Base-by-base conservation (phyloP, 2,329 filamentous ascomycete species). In the Elsinoe necatrix region DNA sequence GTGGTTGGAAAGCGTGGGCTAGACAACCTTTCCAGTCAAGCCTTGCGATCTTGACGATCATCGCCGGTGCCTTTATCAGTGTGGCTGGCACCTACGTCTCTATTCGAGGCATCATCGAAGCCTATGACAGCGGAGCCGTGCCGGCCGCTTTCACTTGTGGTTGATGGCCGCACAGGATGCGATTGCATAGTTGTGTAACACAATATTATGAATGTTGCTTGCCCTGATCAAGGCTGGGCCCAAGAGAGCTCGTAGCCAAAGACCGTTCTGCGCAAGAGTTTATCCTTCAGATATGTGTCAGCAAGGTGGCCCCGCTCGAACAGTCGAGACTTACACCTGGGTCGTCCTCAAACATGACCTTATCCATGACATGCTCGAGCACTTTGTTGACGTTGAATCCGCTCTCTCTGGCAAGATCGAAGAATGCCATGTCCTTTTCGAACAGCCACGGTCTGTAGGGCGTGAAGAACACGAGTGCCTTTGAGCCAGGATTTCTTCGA, bases 391-490 rank as follows among this genome's bases (percentile, higher is more conserved):
- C 90, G 14, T 72, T 72, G 59, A 96, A 87, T 0, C 89, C 90
- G 50, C 76, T 78, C 54, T 81, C 80, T 58, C 81, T 76, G 3
- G 85, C 87, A 57, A 90, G 66, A 50, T 90, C 86, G 67, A 96
- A 96, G 74, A 96, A 96, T 3, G 80, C 81, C 68, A 95, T 76
- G 66, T 95, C 93, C 70, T 89, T 87, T 61, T 90, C 80, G 64
- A 87, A 77, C 66, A 96, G 75, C 91, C 91, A 96, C 1, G 92
- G 91, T 61, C 93, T 79, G 72, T 97, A 95, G 18, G 89, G 91
- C 0, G 91, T 95, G 74, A 96, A 97, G 70, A 96, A 95, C 6
- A 96, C 90, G 64, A 91, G 80, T 1, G 90, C 89, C 55, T 78
- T 78, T 50, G 85, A 81, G 1, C 74, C 74, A 2, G 69, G 64